phyloP scores from a whole-genome alignment of 2,329 filamentous ascomycete species.

The Fusarium algeriense region DNA sequence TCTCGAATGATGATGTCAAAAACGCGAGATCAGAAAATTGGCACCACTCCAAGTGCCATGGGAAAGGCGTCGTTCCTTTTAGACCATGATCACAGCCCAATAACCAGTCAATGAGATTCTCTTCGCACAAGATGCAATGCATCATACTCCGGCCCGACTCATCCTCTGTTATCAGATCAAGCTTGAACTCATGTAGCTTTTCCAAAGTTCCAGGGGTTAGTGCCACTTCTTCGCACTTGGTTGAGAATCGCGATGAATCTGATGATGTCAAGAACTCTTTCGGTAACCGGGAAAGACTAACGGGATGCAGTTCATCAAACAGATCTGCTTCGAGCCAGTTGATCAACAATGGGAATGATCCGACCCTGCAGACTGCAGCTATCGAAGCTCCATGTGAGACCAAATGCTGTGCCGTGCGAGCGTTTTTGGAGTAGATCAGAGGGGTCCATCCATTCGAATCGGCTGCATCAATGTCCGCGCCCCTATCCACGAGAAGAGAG shows the following conservation, averaged over 20 bases:
- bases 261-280: neutral
- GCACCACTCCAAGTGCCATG: constrained; percentile 15
- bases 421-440: neutral
- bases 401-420: neutral
- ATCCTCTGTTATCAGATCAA: neutral
- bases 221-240: fast-evolving
- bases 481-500: neutral
- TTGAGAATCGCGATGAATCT: neutral
- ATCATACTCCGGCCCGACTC: constrained; percentile 4
- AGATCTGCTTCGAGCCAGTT: neutral
- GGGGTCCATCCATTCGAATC: constrained; percentile 6
- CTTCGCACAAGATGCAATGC: neutral
- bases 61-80: neutral
- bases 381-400: neutral
- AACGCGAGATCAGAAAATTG: neutral
- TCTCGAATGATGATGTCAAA: neutral
- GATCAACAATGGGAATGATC: neutral
- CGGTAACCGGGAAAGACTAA: neutral
- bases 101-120: neutral
- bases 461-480: neutral
- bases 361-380: neutral
- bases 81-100: neutral
- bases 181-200: fast-evolving
- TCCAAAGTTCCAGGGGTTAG: neutral
- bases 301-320: neutral